These are phyloP conservation scores for Cercospora citrullina DNA, from an alignment of 2,329 filamentous ascomycete species.

Conservation along the genomic window DNA sequence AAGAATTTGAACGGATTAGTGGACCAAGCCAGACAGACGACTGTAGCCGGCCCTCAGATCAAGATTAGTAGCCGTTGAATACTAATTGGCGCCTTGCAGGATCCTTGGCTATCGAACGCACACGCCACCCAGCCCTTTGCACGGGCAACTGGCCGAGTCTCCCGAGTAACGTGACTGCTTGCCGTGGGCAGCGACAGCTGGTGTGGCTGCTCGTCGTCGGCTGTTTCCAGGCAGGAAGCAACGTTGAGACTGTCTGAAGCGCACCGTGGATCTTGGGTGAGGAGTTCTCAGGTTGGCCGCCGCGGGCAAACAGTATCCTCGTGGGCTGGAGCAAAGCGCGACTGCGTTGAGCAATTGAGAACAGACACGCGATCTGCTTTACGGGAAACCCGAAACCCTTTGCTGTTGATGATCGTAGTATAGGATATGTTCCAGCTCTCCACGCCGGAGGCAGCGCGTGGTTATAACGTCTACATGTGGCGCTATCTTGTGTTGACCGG, in stretches of 20 bases:
- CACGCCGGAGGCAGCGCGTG: conserved; percentile 5
- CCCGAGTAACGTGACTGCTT: conserved; percentile 7
- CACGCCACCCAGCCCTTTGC: not conserved
- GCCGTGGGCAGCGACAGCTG: not conserved
- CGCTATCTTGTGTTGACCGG: not conserved
- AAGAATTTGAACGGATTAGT: conserved; percentile 4
- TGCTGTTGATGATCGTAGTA: not conserved
- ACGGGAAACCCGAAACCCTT: not conserved
- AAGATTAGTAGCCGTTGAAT: conserved; percentile 11
- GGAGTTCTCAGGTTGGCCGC: not conserved
- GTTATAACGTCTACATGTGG: conserved; percentile 6
- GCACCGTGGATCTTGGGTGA: not conserved
- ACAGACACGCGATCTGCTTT: not conserved
- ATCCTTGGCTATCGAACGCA: conserved; percentile 1
- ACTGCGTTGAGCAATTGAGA: not conserved
- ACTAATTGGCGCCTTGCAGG: conserved; percentile 14
- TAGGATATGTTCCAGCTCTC: conserved; percentile 6
- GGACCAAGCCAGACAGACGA: conserved; percentile 13
- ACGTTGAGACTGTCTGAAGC: conserved; percentile 10
- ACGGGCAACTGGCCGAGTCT: not conserved
- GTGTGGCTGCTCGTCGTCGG: not conserved
- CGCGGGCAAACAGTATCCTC: not conserved
- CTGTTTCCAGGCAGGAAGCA: not conserved
- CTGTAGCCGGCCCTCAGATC: not conserved
- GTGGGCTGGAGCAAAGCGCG: not conserved